Conservation (phyloP, 2,329 filamentous ascomycete species). For the Colletotrichum destructivum region DNA sequence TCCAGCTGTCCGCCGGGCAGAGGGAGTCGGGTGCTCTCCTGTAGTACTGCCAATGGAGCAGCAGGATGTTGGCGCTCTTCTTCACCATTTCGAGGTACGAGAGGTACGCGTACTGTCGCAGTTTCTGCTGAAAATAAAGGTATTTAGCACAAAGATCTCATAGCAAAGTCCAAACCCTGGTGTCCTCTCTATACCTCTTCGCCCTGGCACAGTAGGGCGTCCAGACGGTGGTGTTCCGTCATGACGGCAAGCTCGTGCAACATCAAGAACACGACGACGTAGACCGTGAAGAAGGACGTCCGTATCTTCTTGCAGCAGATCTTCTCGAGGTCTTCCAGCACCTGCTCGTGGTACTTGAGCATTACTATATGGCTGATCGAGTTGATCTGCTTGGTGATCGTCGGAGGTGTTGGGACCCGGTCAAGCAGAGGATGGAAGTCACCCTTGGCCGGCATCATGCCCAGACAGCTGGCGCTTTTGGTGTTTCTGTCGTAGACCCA, state of each 20-base stretch:
- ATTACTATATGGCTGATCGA: conserved; percentile 57
- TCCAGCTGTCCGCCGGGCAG: background rate
- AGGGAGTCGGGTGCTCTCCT: conserved; percentile 1
- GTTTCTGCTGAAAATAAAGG: background rate
- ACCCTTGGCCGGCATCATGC: conserved; percentile 50
- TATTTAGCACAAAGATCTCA: no score
- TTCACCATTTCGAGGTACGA: background rate
- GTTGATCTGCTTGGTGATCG: conserved; percentile 63
- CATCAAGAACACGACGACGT: conserved; percentile 59
- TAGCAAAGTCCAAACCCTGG: background rate
- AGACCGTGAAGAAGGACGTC: conserved; percentile 54
- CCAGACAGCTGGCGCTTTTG: conserved; percentile 54
- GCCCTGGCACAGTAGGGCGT: background rate
- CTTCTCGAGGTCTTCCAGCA: conserved; percentile 55
- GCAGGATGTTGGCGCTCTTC: conserved; percentile 59
- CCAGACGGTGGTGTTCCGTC: background rate
- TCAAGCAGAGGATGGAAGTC: conserved; percentile 55
- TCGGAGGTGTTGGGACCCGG: conserved; percentile 59
- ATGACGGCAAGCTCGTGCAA: conserved; percentile 48
- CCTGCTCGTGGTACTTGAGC: conserved; percentile 49
- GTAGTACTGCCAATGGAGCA: conserved; percentile 68
- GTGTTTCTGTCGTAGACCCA: conserved; percentile 58
- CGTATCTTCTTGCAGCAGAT: conserved; percentile 40
- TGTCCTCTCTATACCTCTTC: background rate
- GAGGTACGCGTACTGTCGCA: background rate